These are phyloP conservation scores for Poteriospumella lacustris DNA, from an alignment of 108 stramenopile species.

Conservation along the genomic window DNA sequence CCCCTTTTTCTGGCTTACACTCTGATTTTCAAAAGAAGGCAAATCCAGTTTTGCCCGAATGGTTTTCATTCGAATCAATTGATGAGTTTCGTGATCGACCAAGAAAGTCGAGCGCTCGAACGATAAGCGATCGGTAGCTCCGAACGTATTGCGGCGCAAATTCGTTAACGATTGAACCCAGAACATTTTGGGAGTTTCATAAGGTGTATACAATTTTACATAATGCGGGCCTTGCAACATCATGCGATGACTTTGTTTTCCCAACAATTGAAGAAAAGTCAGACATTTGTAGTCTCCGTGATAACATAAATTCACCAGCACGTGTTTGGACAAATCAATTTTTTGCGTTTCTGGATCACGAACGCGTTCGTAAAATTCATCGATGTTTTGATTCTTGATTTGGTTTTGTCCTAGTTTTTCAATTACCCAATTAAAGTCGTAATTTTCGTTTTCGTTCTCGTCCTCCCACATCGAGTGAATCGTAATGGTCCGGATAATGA, in stretches of 20 bases:
- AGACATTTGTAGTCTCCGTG: constrained; percentile 7
- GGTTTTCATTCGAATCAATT: constrained; percentile 8
- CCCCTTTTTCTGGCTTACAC: constrained; percentile 6
- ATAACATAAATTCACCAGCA: constrained; percentile 8
- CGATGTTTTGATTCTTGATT: constrained; percentile 8
- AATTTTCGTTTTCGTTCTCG: constrained; percentile 8
- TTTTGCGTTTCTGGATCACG: constrained; percentile 7
- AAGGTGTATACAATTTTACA: constrained; percentile 9
- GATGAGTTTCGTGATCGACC: constrained; percentile 6
- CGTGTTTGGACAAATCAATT: constrained; percentile 8
- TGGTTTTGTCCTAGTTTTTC: constrained; percentile 8
- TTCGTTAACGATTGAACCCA: constrained; percentile 7
- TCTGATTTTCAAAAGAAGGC: constrained; percentile 8
- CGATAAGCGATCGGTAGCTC: constrained; percentile 6
- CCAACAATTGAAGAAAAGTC: constrained; percentile 8
- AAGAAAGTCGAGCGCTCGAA: constrained; percentile 6
- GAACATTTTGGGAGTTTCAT: constrained; percentile 8
- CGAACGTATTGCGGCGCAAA: constrained; percentile 6
- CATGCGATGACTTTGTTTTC: constrained; percentile 7
- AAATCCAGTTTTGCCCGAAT: constrained; percentile 7
- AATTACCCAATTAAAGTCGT: constrained; percentile 8
- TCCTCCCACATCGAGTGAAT: constrained; percentile 6
- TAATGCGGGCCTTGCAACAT: constrained; percentile 6
- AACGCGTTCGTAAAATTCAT: constrained; percentile 8
- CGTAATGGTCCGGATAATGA: constrained; percentile 7